Conservation (phyloP, 2,329 filamentous ascomycete species). For the Monilinia vaccinii-corymbosi region DNA sequence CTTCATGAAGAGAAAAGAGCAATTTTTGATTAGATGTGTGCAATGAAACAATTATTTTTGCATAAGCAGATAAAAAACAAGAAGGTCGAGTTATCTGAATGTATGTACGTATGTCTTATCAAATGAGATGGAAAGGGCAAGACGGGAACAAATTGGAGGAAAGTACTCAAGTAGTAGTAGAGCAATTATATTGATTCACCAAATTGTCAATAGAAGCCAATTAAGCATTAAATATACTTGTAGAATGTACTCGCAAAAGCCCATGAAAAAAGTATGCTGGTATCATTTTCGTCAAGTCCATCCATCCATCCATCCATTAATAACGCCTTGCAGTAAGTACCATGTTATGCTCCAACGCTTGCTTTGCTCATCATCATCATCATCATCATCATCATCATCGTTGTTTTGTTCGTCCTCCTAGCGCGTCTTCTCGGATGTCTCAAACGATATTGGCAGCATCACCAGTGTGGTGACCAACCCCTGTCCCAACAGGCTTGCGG, state of each 20-base stretch:
- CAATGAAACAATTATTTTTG: too few relatives aligned
- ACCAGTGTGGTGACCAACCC: not conserved
- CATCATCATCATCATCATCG: not conserved
- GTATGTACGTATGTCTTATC: not conserved
- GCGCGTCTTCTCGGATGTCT: not conserved
- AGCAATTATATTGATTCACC: not conserved
- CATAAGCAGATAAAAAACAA: too few relatives aligned
- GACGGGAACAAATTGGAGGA: not conserved
- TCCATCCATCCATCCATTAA: not conserved
- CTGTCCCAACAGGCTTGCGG: not conserved
- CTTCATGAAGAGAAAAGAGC: too few relatives aligned
- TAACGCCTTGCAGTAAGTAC: not conserved
- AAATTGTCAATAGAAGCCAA: not conserved
- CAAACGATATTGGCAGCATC: conserved; percentile 3
- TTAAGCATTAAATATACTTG: not conserved
- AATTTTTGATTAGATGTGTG: too few relatives aligned
- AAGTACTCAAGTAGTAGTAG: too few relatives aligned
- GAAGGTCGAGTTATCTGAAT: too few relatives aligned
- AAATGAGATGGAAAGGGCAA: not conserved
- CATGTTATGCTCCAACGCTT: not conserved
- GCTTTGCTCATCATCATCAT: not conserved
- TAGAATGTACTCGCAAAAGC: not conserved
- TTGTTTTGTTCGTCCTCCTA: not conserved
- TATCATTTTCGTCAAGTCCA: not conserved
- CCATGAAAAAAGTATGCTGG: not conserved